Conservation (phyloP, 352 stramenopile species). For the Globisporangium acanthophoron region DNA sequence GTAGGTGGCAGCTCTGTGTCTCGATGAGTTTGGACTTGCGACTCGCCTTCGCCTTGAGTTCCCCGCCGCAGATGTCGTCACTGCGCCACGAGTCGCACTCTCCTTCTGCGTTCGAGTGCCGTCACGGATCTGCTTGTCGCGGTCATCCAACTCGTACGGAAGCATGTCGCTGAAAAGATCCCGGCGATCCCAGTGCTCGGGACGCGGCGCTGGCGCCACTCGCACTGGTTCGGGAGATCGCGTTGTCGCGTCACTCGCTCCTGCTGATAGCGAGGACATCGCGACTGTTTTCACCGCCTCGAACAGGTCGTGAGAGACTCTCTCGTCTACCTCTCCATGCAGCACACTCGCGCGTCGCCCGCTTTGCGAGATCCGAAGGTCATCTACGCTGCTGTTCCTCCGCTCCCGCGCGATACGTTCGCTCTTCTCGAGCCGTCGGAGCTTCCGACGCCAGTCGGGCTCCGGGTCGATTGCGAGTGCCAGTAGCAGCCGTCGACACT, state of each 20-base stretch:
- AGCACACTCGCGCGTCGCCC: not conserved
- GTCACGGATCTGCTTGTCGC: not conserved
- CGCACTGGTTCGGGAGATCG: not conserved
- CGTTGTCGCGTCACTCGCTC: not conserved
- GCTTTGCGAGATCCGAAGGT: not conserved
- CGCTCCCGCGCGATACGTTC: not conserved
- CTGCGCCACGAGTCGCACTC: not conserved
- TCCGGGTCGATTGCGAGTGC: conserved; percentile 52
- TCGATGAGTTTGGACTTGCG: not conserved
- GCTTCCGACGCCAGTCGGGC: conserved; percentile 51
- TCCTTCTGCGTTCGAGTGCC: not conserved
- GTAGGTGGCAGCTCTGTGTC: not conserved
- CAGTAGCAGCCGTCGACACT: conserved; percentile 51
- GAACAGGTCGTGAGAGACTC: not conserved
- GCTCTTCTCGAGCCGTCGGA: conserved; percentile 21
- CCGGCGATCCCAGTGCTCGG: not conserved
- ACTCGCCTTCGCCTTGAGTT: not conserved
- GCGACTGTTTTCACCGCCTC: not conserved
- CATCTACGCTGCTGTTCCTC: not conserved
- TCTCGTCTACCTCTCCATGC: not conserved
- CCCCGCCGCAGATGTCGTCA: not conserved
- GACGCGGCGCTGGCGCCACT: not conserved
- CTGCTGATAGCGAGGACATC: not conserved
- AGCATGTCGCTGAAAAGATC: conserved; percentile 53
- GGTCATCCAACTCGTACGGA: not conserved